phyloP scores from a whole-genome alignment of 306 rosid species.

The Quercus cerris region DNA sequence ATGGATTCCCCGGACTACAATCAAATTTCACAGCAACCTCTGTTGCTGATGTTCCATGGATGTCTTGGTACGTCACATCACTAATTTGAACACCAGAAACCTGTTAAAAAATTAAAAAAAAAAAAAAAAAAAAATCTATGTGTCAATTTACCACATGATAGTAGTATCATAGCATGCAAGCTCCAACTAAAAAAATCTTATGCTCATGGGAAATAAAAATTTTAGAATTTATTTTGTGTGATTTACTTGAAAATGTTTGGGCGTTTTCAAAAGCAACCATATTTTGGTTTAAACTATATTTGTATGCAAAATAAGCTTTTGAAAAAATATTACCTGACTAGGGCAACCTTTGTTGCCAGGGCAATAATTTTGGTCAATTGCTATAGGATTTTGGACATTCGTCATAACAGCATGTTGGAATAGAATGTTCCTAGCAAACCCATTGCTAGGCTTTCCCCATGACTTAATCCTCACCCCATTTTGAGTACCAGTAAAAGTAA shows the following conservation, averaged over 20 bases:
- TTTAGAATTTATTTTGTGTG: not conserved
- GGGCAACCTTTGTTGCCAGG: conserved; percentile 39
- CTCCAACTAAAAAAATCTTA: too few species aligned
- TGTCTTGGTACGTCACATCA: conserved; percentile 19
- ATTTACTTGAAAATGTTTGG: not conserved
- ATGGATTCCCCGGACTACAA: conserved; percentile 29
- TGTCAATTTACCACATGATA: not conserved
- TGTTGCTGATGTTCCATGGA: conserved; percentile 35
- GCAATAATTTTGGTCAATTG: conserved; percentile 58
- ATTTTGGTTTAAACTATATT: too few species aligned
- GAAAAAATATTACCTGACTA: conserved; percentile 17
- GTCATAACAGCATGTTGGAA: conserved; percentile 33
- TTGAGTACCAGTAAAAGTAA: conserved; percentile 29
- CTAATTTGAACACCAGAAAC: conserved; percentile 31
- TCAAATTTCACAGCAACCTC: conserved; percentile 31
- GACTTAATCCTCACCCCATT: conserved; percentile 54
- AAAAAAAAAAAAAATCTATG: too few species aligned
- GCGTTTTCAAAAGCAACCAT: not conserved
- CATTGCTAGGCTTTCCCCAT: conserved; percentile 55
- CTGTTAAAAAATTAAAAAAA: not conserved
- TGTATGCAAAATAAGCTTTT: too few species aligned
- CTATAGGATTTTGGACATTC: conserved; percentile 44
- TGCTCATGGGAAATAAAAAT: too few species aligned
- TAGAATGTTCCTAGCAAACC: conserved; percentile 38
- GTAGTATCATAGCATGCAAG: too few species aligned